Percentiles rank a stretch among this genome's conserved stretches.
Conservation (phyloP, 345 rosid genomes). For the Brassica napus region DNA sequence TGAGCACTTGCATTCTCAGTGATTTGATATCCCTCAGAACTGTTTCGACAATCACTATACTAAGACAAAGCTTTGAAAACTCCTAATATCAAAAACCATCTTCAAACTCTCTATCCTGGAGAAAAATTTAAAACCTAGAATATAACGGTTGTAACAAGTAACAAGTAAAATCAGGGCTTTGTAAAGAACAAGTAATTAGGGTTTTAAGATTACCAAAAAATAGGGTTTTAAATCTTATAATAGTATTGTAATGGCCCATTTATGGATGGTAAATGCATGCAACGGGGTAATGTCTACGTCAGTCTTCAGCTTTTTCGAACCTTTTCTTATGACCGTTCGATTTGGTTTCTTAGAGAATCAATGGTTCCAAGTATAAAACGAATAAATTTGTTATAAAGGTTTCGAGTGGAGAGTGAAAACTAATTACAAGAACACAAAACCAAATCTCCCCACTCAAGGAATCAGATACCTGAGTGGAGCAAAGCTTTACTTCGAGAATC, state of each 20-base stretch:
- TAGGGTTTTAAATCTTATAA: background rate
- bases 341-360: background rate
- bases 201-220: too few relatives aligned
- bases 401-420: constrained; percentile 5
- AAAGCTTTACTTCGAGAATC: constrained; percentile 33
- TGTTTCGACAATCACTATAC: too few relatives aligned
- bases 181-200: background rate
- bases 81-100: background rate
- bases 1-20: too few relatives aligned
- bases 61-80: too few relatives aligned
- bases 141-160: background rate
- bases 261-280: background rate
- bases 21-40: too few relatives aligned
- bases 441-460: constrained; percentile 24
- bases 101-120: background rate
- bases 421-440: constrained; percentile 17
- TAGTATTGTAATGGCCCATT: background rate
- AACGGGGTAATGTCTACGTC: background rate
- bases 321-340: constrained; percentile 8
- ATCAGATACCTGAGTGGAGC: constrained; percentile 32
- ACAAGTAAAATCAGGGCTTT: background rate
- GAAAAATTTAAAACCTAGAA: background rate
- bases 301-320: background rate
- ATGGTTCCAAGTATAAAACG: background rate
- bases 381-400: background rate